Evolutionary conservation across 1,139 yeast genomes (phyloP).

Genomic region (Diutina siamensis): DNA sequence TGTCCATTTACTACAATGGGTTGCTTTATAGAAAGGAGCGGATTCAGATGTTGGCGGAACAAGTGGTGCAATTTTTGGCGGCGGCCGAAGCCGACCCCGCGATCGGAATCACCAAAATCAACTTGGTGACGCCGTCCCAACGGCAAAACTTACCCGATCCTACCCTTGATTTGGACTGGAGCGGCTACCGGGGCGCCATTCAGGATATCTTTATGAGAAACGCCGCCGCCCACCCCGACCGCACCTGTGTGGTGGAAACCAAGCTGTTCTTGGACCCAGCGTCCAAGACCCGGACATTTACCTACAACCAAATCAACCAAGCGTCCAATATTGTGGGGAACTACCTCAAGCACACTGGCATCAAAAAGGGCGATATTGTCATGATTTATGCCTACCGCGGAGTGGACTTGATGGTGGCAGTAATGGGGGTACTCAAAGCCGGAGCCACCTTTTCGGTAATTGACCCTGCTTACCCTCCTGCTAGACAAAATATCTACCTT

Average conservation of each 20-base stretch:
- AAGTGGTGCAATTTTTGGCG: conserved; percentile 44
- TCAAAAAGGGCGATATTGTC: conserved; percentile 84
- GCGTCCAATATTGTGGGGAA: conserved; percentile 95
- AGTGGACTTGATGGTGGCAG: conserved; percentile 92
- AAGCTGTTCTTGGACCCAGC: conserved; percentile 50
- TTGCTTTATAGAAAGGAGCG: conserved; percentile 64
- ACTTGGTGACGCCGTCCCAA: conserved; percentile 59
- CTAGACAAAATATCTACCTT: conserved; percentile 86
- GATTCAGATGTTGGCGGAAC: conserved; percentile 59
- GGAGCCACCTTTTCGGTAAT: conserved; percentile 98
- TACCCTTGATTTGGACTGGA: conserved; percentile 77
- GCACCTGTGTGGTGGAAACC: conserved; percentile 88
- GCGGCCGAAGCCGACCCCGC: conserved; percentile 21
- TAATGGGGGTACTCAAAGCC: conserved; percentile 94
- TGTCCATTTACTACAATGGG: conserved; percentile 57
- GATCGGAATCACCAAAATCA: conserved; percentile 44
- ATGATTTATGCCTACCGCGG: conserved; percentile 98
- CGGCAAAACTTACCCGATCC: conserved; percentile 69
- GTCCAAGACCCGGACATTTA: conserved; percentile 57
- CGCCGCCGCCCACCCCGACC: conserved; percentile 72
- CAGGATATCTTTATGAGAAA: conserved; percentile 88
- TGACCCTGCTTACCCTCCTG: conserved; percentile 98
- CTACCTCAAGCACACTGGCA: conserved; percentile 69
- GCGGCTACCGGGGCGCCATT: conserved; percentile 84
- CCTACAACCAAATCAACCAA: conserved; percentile 76